Percentiles rank a stretch among this genome's conserved stretches.
These are phyloP conservation scores for Naegleria fowleri DNA, from an alignment of 208 protist species.

Conservation along the genomic window DNA sequence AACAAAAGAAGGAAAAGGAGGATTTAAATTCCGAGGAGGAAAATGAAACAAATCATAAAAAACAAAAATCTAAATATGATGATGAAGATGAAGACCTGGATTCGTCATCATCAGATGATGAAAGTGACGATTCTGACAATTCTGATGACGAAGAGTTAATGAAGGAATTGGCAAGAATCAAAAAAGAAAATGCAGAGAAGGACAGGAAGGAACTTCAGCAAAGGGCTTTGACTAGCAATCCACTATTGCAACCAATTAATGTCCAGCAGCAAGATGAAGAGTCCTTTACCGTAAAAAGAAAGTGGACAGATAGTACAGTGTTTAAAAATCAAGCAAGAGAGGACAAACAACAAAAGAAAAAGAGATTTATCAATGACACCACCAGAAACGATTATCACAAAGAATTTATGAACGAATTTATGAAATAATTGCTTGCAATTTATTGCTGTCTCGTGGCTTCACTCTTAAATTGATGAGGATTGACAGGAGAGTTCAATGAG, in stretches of 20 bases:
- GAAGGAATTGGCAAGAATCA: constrained; percentile 32
- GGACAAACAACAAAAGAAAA: constrained; percentile 32
- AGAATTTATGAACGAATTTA: constrained; percentile 37
- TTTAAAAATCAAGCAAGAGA: constrained; percentile 41
- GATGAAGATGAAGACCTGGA: constrained; percentile 32
- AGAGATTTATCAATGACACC: constrained; percentile 41
- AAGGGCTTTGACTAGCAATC: neutral
- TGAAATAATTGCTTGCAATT: constrained; percentile 32
- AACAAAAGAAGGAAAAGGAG: neutral
- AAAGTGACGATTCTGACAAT: neutral
- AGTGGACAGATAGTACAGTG: constrained; percentile 40
- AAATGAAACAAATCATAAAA: neutral
- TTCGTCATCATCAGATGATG: constrained; percentile 27
- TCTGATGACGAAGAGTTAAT: constrained; percentile 36
- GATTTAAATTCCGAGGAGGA: neutral
- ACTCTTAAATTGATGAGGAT: neutral
- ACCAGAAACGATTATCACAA: constrained; percentile 39
- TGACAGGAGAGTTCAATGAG: neutral
- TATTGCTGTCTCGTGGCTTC: neutral
- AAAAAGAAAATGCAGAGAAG: constrained; percentile 33
- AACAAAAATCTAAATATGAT: neutral
- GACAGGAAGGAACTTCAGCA: constrained; percentile 20
- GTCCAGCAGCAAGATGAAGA: neutral
- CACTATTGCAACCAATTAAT: constrained; percentile 8
- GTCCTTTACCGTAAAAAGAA: constrained; percentile 26